phyloP scores from a whole-genome alignment of 2,329 filamentous ascomycete species.

The Epichloe gansuensis region DNA sequence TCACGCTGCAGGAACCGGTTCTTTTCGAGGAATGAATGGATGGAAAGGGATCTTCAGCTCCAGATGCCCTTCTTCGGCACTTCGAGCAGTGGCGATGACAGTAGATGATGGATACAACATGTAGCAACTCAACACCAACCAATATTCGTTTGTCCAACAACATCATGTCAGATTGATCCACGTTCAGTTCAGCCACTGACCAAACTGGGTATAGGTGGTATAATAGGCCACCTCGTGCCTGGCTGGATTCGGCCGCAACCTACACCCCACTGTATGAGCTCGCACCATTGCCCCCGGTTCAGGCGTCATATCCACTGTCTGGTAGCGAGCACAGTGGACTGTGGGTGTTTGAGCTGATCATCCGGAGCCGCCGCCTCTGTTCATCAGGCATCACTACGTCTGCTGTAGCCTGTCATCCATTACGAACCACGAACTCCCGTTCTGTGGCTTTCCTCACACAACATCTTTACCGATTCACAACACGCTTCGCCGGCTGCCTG shows the following conservation, averaged over 20 bases:
- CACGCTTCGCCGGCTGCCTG: not conserved
- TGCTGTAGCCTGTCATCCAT: not conserved
- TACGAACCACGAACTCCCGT: not conserved
- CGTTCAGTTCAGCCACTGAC: not conserved
- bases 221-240: slow-evolving; percentile 1
- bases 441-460: not conserved
- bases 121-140: no score
- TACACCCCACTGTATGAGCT: not conserved
- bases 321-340: not conserved
- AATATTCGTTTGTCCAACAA: no score
- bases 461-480: not conserved
- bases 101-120: not conserved
- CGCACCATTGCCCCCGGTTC: not conserved
- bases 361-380: not conserved
- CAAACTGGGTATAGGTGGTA: not conserved
- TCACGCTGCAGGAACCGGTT: slow-evolving; percentile 2
- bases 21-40: not conserved
- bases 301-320: not conserved
- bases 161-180: no score
- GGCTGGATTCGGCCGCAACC: not conserved
- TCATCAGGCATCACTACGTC: not conserved
- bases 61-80: not conserved
- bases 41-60: not conserved
- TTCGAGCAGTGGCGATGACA: not conserved
- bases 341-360: not conserved